These are phyloP conservation scores for Termitomyces sp. DNA, from an alignment of 768 basidiomycete genomes.

Conservation along the genomic window DNA sequence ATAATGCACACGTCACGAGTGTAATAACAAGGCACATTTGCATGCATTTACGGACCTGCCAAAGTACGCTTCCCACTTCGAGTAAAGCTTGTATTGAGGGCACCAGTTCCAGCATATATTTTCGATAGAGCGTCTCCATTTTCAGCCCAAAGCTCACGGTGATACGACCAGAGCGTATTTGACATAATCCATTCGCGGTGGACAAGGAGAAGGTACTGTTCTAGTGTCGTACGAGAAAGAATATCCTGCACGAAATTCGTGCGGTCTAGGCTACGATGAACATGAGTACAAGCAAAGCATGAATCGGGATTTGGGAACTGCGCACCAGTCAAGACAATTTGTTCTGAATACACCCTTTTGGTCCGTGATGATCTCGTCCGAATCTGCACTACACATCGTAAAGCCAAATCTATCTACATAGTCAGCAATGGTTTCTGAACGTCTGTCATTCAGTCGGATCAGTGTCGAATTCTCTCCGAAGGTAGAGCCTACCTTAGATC, in stretches of 20 bases:
- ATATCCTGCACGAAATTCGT: slow-evolving; percentile 98
- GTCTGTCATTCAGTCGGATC: slow-evolving; percentile 35
- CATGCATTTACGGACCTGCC: slow-evolving; percentile 50
- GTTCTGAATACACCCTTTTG: slow-evolving; percentile 92
- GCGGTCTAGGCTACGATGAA: slow-evolving; percentile 71
- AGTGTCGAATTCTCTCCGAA: not conserved
- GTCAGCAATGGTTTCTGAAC: slow-evolving; percentile 52
- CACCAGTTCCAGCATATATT: slow-evolving; percentile 92
- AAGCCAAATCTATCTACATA: slow-evolving; percentile 82
- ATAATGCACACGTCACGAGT: not conserved
- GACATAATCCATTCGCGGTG: slow-evolving; percentile 74
- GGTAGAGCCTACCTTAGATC: slow-evolving; percentile 54
- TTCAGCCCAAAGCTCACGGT: slow-evolving; percentile 96
- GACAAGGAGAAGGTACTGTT: slow-evolving; percentile 78
- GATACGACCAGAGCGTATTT: slow-evolving; percentile 73
- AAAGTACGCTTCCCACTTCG: slow-evolving; percentile 92
- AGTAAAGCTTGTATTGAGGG: slow-evolving; percentile 95
- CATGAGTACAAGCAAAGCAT: slow-evolving; percentile 4
- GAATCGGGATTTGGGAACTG: not conserved
- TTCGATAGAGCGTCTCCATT: slow-evolving; percentile 91
- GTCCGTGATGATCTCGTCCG: slow-evolving; percentile 73
- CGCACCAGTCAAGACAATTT: slow-evolving; percentile 92
- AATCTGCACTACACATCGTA: slow-evolving; percentile 67
- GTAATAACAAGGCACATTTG: not conserved
- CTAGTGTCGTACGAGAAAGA: slow-evolving; percentile 75